Evolutionary conservation across 2,329 filamentous ascomycete genomes (phyloP), one percentile per base, ranked within the genome.

Genomic region (Ilyonectria destructans): DNA sequence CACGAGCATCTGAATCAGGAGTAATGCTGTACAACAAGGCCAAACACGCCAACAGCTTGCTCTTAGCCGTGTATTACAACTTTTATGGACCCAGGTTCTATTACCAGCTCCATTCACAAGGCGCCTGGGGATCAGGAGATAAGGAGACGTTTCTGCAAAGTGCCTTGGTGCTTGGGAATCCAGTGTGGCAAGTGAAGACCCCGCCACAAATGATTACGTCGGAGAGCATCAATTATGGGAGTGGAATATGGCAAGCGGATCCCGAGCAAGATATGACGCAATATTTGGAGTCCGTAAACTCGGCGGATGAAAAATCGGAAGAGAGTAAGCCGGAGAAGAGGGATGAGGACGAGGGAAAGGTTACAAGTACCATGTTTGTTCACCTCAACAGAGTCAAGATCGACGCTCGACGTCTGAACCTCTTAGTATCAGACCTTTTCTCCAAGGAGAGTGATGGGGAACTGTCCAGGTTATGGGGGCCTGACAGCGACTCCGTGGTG

Each of bases 91-190:
- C 68, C 1, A 63, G 12, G 4, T 75, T 69, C 19, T 75, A 73
- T 15, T 76, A 73, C 6, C 72, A 73, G 10, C 74, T 75, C n/a
- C 74, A 75, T 21, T 75, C 74, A 0, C 74, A 75, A n/a, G 74
- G 74, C 0, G 74, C 74, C 3, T 75, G 74, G 74, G 74, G 74
- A 1, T 75, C 74, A 0, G 74, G 74, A 0, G 74, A 75, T 21
- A 75, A 75, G 49, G 74, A 75, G 26, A 75, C 74, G 3, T 75
- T 75, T 21, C 56, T 70, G 43, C 74, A 75, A 45, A 68, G 70
- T 2, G 74, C 74, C 0, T 21, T 71, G 1, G 74, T 72, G 0
- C 55, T 75, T 1, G 71, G 70, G 0, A 73, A 75, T 4, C 67
- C 74, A 2, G 71, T 57, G 9, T 75, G 72, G 65, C 72, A 72